Percentiles rank a stretch among this genome's conserved stretches.
These are phyloP conservation scores for Wakefieldia striispora DNA, from an alignment of 768 basidiomycete genomes.

Conservation along the genomic window DNA sequence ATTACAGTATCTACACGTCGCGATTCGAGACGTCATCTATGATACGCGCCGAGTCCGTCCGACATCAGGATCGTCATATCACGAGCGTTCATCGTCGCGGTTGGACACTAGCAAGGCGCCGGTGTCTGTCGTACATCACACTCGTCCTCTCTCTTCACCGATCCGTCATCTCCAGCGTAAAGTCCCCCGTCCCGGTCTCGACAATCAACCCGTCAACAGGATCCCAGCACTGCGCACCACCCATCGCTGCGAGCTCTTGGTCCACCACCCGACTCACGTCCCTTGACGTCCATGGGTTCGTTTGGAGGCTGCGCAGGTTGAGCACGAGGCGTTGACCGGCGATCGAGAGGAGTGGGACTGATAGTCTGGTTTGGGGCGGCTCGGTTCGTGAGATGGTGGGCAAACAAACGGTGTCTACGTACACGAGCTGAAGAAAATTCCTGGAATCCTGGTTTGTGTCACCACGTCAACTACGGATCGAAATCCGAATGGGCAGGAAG, in stretches of 20 bases:
- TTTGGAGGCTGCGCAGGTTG: constrained; percentile 13
- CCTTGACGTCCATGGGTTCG: constrained; percentile 1
- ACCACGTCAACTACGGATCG: not conserved
- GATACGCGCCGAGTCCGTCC: too few species aligned
- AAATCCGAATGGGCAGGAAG: too few species aligned
- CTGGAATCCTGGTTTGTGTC: constrained; percentile 3
- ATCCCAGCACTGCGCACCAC: not conserved
- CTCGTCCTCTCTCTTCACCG: not conserved
- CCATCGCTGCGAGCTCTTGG: constrained; percentile 5
- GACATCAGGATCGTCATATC: too few species aligned
- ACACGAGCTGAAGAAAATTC: constrained; percentile 8
- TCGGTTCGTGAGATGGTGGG: too few species aligned
- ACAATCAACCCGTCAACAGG: not conserved
- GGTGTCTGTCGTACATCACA: too few species aligned
- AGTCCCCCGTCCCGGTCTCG: not conserved
- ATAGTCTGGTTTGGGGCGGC: constrained; percentile 5
- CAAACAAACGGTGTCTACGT: not conserved
- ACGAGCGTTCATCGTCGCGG: too few species aligned
- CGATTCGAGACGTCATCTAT: too few species aligned
- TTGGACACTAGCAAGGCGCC: too few species aligned
- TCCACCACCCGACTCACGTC: constrained; percentile 9
- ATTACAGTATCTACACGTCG: too few species aligned
- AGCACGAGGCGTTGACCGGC: constrained; percentile 20
- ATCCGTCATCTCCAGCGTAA: not conserved
- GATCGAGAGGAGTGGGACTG: constrained; percentile 13